These are phyloP conservation scores for Brasenia schreberi DNA, from an alignment of 164 flowering plant genomes.

Conservation along the genomic window DNA sequence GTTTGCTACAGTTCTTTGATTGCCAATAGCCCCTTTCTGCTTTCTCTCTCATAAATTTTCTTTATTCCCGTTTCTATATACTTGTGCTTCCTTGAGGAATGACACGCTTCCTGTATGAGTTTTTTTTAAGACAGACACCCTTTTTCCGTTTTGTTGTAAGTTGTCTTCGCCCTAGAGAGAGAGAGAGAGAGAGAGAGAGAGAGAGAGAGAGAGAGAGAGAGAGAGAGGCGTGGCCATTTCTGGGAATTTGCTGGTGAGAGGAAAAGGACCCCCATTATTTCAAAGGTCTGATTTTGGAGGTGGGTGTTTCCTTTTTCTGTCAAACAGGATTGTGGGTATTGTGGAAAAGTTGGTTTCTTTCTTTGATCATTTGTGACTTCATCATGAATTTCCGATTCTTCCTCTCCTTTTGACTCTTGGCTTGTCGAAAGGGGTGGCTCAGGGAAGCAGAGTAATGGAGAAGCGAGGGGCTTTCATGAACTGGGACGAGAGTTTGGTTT, in stretches of 20 bases:
- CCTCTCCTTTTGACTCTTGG: neutral
- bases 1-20: neutral
- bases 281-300: neutral
- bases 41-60: neutral
- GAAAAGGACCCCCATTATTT: neutral
- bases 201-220: neutral
- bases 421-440: neutral
- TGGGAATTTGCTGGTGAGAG: neutral
- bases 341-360: neutral
- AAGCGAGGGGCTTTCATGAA: constrained; percentile 24
- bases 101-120: neutral
- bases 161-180: neutral
- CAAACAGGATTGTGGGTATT: neutral
- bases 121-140: neutral
- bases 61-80: neutral
- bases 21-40: neutral
- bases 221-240: neutral
- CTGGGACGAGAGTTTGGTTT: constrained; percentile 21
- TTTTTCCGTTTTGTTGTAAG: neutral
- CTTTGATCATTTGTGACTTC: neutral
- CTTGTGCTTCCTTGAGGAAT: neutral
- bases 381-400: neutral
- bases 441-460: neutral
- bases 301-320: neutral
- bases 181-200: neutral